Evolutionary conservation across 2,329 filamentous ascomycete genomes (phyloP), one percentile per base, ranked within the genome.

Genomic region (Ophiognomonia clavigignenti-juglandacearum): DNA sequence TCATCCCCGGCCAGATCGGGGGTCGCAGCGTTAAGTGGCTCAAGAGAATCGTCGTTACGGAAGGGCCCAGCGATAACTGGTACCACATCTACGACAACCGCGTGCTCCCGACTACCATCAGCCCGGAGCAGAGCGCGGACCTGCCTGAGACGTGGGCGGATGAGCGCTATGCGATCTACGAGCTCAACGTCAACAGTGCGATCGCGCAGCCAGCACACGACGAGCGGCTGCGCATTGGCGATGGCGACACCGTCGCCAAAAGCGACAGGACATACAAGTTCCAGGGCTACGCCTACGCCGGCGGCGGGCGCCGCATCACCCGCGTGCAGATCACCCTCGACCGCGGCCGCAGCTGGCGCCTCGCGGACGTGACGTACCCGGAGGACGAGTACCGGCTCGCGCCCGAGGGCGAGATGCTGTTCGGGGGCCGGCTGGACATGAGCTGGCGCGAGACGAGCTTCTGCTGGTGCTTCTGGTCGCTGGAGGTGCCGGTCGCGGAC

Each of bases 81-180:
- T 96, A 96, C 59, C 91, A 96, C 64, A 89, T 95, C 53, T 91
- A 93, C 64, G 91, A 96, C 63, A 96, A 96, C 61, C 75, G 89
- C 49, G 89, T 96, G 2, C 68, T 96, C 32, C 91, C 91, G 54
- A 95, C 89, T 0, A 91, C 83, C 77, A 75, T 96, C 14, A 85
- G 83, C 10, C 89, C 91, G 0, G 89, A 95, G 56, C 83, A 85
- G 61, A 85, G 87, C 49, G 83, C 83, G 2, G 79, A 85, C 53
- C 73, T 90, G 44, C 79, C 82, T 0, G 78, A 84, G 19, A 88
- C 83, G 70, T 96, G 91, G 91, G 84, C 73, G 57, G 91, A 96
- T 61, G 90, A 96, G 54, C 78, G 88, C 51, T 95, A 96, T 59
- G 89, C 89, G 18, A 96, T 96, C 51, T 95, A 96, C 62, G 91